Percentiles rank a stretch among this genome's conserved stretches.
These are phyloP conservation scores for Fusarium sarcochroum DNA, from an alignment of 2,329 filamentous ascomycete genomes.

Conservation along the genomic window DNA sequence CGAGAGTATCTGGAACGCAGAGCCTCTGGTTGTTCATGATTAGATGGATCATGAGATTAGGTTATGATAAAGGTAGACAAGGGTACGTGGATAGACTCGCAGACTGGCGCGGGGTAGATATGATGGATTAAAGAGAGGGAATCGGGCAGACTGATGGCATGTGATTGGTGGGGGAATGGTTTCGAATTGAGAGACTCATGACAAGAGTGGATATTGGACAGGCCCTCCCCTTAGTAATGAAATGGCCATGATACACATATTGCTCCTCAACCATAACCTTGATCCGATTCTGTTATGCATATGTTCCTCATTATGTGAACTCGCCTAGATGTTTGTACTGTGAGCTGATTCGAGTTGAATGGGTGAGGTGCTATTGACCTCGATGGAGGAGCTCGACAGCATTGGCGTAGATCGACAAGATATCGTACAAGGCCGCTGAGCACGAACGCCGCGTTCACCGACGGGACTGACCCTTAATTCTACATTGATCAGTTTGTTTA, in stretches of 20 bases:
- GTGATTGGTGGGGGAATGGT: slow-evolving; percentile 6
- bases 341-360: background rate
- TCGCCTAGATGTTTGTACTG: background rate
- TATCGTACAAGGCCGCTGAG: slow-evolving; percentile 3
- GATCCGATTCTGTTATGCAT: background rate
- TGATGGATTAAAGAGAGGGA: slow-evolving; percentile 18
- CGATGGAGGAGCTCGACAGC: background rate
- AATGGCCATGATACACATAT: slow-evolving; percentile 26
- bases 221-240: slow-evolving; percentile 30
- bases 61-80: slow-evolving; percentile 22
- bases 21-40: slow-evolving; percentile 74
- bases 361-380: background rate
- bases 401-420: slow-evolving; percentile 2
- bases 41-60: slow-evolving; percentile 41
- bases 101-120: slow-evolving; percentile 8
- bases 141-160: slow-evolving; percentile 32
- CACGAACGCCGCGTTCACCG: background rate
- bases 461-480: background rate
- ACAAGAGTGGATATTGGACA: slow-evolving; percentile 25
- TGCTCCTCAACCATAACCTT: background rate
- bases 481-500: background rate
- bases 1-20: slow-evolving; percentile 96
- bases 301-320: background rate
- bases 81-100: slow-evolving; percentile 31
- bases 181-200: slow-evolving; percentile 16